phyloP scores from a whole-genome alignment of 208 protist species.

The Wallacemonas sp. region DNA sequence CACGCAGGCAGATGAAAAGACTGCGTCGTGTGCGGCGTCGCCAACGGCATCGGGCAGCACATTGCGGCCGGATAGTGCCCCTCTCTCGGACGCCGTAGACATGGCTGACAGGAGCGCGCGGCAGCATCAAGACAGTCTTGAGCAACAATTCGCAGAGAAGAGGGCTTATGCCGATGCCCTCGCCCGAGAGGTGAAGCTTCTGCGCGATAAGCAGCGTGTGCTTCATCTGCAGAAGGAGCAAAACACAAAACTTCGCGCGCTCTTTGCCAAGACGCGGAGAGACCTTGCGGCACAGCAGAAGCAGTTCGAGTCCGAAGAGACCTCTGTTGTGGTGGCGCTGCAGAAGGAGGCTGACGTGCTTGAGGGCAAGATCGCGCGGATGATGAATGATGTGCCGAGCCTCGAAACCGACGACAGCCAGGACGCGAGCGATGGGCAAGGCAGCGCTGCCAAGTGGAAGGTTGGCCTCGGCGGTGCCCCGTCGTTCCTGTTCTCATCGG shows the following conservation, averaged over 20 bases:
- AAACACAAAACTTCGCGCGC: conserved; percentile 17
- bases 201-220: conserved; percentile 17
- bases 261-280: conserved; percentile 16
- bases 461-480: neutral
- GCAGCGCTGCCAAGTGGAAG: conserved; percentile 7
- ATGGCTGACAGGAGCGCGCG: neutral
- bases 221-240: conserved; percentile 24
- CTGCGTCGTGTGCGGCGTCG: too few species aligned
- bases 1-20: too few species aligned
- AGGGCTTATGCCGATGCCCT: conserved; percentile 10
- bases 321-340: conserved; percentile 20
- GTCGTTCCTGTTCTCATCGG: conserved; percentile 9
- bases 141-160: conserved; percentile 25
- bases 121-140: conserved; percentile 21
- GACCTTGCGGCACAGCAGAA: conserved; percentile 31
- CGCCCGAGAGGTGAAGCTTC: conserved; percentile 19
- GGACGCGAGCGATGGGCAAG: neutral
- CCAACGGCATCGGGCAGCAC: too few species aligned
- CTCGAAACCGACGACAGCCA: neutral
- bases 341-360: conserved; percentile 13
- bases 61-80: too few species aligned
- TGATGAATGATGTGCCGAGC: neutral
- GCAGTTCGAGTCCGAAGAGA: conserved; percentile 20
- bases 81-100: too few species aligned
- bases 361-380: conserved; percentile 10